Conservation (phyloP, 306 rosid species). For the Glycine soja region DNA sequence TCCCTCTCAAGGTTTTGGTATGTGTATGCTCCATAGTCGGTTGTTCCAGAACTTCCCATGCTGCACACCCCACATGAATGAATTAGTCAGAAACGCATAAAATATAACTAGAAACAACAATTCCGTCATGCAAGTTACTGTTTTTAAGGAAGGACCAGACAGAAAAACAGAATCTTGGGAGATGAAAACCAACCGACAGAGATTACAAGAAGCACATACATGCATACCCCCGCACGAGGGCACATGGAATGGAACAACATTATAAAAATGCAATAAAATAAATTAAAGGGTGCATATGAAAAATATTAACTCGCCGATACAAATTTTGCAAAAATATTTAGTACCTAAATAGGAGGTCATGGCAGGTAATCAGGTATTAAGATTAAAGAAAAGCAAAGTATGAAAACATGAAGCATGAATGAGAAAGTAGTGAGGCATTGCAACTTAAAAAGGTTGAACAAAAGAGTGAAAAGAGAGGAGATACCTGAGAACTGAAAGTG, state of each 20-base stretch:
- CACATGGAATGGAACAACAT: constrained; percentile 34
- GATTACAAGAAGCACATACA: constrained; percentile 19
- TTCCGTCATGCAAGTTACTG: neutral
- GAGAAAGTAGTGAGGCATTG: neutral
- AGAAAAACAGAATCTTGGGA: neutral
- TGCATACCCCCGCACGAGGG: neutral
- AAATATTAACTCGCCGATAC: neutral
- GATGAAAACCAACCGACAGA: constrained; percentile 29
- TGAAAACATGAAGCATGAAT: neutral
- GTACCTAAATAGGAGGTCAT: neutral
- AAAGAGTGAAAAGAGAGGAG: neutral
- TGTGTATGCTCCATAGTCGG: constrained; percentile 77
- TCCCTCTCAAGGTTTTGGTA: constrained; percentile 86
- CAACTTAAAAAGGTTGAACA: neutral
- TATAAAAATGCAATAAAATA: constrained; percentile 12
- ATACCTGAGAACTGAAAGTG: constrained; percentile 39
- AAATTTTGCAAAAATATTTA: neutral
- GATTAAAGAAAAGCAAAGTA: neutral
- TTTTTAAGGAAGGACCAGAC: constrained; percentile 30
- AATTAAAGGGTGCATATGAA: neutral
- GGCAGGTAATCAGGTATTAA: neutral
- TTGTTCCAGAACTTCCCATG: constrained; percentile 79
- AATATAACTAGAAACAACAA: neutral
- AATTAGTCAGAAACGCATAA: constrained; percentile 24
- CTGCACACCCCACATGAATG: constrained; percentile 51